phyloP scores from a whole-genome alignment of 495 filamentous ascomycete species.

The Hypoxylon lienhwacheense region DNA sequence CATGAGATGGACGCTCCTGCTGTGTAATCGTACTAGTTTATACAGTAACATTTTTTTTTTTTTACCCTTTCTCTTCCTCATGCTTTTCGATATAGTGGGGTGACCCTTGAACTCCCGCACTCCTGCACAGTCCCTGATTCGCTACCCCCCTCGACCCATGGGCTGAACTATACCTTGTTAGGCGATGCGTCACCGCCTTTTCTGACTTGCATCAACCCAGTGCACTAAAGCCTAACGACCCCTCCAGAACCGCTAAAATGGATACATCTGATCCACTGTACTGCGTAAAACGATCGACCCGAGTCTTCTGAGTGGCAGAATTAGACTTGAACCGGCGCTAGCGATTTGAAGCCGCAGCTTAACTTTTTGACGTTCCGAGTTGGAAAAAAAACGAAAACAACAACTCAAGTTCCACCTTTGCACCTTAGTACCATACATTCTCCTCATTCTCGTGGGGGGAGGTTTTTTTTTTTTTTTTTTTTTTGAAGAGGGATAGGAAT shows the following conservation, averaged over 20 bases:
- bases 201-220: conserved; percentile 30
- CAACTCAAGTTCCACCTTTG: neutral
- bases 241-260: conserved; percentile 20
- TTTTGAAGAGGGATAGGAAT: too few species aligned
- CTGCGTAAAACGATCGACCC: neutral
- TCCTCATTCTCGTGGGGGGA: too few species aligned
- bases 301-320: conserved; percentile 5
- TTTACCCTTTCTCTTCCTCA: conserved; percentile 34
- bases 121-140: conserved; percentile 24
- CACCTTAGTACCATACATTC: neutral
- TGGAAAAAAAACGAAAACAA: neutral
- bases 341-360: conserved; percentile 7
- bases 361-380: conserved; percentile 1
- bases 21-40: too few species aligned
- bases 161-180: conserved; percentile 13
- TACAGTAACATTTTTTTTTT: conserved; percentile 28
- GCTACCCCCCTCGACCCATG: conserved; percentile 9
- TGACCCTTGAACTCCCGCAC: conserved; percentile 23
- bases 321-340: conserved; percentile 13
- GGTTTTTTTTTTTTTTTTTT: too few species aligned
- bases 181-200: conserved; percentile 37
- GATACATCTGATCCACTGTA: conserved; percentile 20
- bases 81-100: conserved; percentile 38
- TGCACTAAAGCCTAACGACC: conserved; percentile 28
- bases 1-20: too few species aligned